A percentile compares a stretch with the other conserved stretches of the same genome.
phyloP scores from a whole-genome alignment of 139 green algal genomes.

The Chlamydomonas applanata region DNA sequence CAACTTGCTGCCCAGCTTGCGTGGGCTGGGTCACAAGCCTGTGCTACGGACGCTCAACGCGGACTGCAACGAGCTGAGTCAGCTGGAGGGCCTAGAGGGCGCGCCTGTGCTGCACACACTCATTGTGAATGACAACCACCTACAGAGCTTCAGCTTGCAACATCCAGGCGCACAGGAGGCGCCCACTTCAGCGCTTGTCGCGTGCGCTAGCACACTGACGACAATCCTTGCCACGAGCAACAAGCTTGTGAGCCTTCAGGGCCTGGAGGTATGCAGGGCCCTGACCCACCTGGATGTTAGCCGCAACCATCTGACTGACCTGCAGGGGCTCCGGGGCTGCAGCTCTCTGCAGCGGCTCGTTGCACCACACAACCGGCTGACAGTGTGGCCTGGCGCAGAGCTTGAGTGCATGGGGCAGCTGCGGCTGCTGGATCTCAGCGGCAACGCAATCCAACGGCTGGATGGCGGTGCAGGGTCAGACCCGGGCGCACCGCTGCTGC shows the following conservation, averaged over 20 bases:
- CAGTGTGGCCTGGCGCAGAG: not conserved
- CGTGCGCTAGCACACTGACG: not conserved
- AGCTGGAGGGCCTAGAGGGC: not conserved
- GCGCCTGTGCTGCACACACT: not conserved
- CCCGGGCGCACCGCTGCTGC: not conserved
- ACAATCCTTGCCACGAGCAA: constrained; percentile 1
- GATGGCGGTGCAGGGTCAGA: not conserved
- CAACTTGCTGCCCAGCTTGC: not conserved
- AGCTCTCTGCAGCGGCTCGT: constrained; percentile 8
- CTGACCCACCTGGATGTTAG: constrained; percentile 21
- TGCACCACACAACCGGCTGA: constrained; percentile 12
- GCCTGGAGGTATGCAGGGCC: constrained; percentile 10
- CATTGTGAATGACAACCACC: not conserved
- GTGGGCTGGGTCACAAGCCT: not conserved
- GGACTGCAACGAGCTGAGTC: constrained; percentile 13
- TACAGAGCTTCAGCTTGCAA: not conserved
- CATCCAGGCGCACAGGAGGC: not conserved
- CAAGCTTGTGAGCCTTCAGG: constrained; percentile 4
- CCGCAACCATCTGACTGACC: constrained; percentile 17
- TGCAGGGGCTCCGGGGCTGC: constrained; percentile 19
- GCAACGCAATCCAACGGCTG: not conserved
- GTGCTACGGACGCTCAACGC: constrained; percentile 5
- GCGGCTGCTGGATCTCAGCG: constrained; percentile 14
- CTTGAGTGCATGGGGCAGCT: constrained; percentile 13
- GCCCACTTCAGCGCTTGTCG: not conserved